A percentile compares a stretch with the other conserved stretches of the same genome.
Conservation (phyloP, 2,329 filamentous ascomycete genomes). For the Curvularia verruculosa region DNA sequence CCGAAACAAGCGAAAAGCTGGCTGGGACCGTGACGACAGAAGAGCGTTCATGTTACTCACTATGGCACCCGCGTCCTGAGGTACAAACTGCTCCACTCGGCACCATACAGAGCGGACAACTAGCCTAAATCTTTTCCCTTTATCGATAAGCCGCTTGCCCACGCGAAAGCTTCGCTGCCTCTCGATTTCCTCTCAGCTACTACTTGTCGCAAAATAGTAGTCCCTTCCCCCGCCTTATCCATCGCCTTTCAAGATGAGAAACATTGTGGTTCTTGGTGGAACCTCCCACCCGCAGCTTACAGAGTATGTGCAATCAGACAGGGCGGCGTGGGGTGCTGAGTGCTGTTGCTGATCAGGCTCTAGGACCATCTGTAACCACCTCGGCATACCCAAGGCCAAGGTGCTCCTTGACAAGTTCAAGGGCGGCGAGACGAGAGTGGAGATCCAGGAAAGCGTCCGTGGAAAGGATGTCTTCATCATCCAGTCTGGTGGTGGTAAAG, state of each 20-base stretch:
- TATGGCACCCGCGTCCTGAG: slow-evolving; percentile 45
- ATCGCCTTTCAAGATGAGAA: slow-evolving; percentile 76
- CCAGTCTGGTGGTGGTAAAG: slow-evolving; percentile 84
- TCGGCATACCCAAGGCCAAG: slow-evolving; percentile 84
- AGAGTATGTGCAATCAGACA: slow-evolving; percentile 53
- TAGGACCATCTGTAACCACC: slow-evolving; percentile 78
- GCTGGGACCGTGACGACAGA: slow-evolving; percentile 21
- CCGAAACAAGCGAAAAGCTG: slow-evolving; percentile 34
- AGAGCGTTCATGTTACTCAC: slow-evolving; percentile 22
- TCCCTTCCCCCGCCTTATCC: slow-evolving; percentile 4
- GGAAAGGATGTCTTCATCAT: slow-evolving; percentile 98
- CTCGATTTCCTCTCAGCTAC: slow-evolving; percentile 6
- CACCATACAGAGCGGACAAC: slow-evolving; percentile 27
- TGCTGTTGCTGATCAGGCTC: slow-evolving; percentile 14
- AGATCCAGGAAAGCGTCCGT: slow-evolving; percentile 94
- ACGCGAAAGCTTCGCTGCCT: slow-evolving; percentile 12
- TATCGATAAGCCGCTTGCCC: slow-evolving; percentile 16
- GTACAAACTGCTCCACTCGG: slow-evolving; percentile 24
- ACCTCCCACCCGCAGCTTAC: slow-evolving; percentile 90
- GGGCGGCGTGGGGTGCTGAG: not conserved
- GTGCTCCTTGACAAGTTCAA: slow-evolving; percentile 91
- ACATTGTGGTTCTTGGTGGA: slow-evolving; percentile 91
- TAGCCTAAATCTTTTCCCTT: slow-evolving; percentile 9
- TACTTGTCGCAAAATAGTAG: slow-evolving; percentile 16
- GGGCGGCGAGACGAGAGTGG: slow-evolving; percentile 91